Base-by-base conservation (phyloP, 768 basidiomycete species). In the Galerina sulciceps region DNA sequence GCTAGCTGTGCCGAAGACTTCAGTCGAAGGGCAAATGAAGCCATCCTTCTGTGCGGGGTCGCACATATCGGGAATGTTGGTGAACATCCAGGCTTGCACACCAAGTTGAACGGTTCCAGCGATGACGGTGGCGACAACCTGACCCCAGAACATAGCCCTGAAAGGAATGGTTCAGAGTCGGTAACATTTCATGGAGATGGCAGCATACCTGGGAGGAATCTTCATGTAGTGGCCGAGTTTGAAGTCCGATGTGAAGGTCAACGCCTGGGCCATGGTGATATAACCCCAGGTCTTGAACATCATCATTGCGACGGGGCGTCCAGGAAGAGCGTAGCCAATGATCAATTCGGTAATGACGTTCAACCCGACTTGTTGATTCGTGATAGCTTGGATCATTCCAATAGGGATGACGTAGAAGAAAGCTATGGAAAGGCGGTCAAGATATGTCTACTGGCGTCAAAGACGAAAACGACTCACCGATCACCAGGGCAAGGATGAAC, bases 281-380 rank as follows among this genome's bases (percentile, higher is more conserved):
- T 90, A 91, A 34, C 91, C 90, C 80, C 81, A 91, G 0, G 88
- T 89, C 82, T 91, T 93, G 81, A 92, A 92, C 77, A 93, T 76
- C 91, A 93, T 91, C 81, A 86, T 90, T 0, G 92, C 91, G 55
- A 93, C 70, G 5, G 91, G 90, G 14, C 82, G 83, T 2, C 93
- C 91, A 11, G 91, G 93, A 41, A 91, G 80, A 22, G 82, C 84
- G 65, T 91, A 93, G 53, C 92, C 92, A 23, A 92, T 85, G 60
- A 94, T 86, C 40, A 93, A 76, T 71, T 94, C 92, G 3, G 91
- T 87, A 67, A 94, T 85, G 35, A 93, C 91, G 66, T 82, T 85
- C 54, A 88, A 77, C 42, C 86, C 88, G 52, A 91, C 79, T 77
- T 90, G 85, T 66, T 91, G 89, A 65, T 91, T 93, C 8, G 91